Base-by-base conservation (phyloP, 345 rosid species). In the Brassica nigra region DNA sequence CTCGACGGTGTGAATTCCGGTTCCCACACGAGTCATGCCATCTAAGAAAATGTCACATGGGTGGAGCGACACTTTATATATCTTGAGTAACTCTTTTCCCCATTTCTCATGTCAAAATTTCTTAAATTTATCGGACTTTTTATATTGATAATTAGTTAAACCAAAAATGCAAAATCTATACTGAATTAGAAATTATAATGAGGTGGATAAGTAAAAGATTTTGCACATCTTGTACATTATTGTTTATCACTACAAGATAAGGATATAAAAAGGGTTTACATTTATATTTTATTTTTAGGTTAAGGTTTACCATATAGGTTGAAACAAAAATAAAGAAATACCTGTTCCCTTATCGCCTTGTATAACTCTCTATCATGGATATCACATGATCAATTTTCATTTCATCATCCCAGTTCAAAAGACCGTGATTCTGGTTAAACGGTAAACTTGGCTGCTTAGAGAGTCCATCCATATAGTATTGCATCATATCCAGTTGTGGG, bases 341-440 rank as follows among this genome's bases (percentile, higher is more conserved):
- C 36, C 1, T 9, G 73, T 1, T 66, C 0, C 66, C 20, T 29
- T 64, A 71, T 37, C 16, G 47, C 76, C 9, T 8, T 39, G 76
- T 49, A 78, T 1, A 64, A 58, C 6, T 7, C 16, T 16, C 55
- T 11, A 58, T 67, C 63, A 2, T 44, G 0, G 77, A 36, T 30
- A 9, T 4, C 12, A 15, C 80, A 76, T 14, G 55, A 49, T 18
- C 42, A 9, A 2, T 57, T 31, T 0, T 71, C 47, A 64, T 74
- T 79, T 20, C 74, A 18, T 12, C 52, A 72, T 73, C 73, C 12
- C 8, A 55, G 39, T 58, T n/a, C 34, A 9, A 31, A 5, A 12
- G 44, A 44, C 59, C 12, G 1, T 64, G 1, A 59, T 8, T 37
- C 44, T 8, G 8, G 10, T 37, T 37, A 37, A 7, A 10, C 10